phyloP scores from a whole-genome alignment of 2,329 filamentous ascomycete genomes.

The Claviceps purpurea region DNA sequence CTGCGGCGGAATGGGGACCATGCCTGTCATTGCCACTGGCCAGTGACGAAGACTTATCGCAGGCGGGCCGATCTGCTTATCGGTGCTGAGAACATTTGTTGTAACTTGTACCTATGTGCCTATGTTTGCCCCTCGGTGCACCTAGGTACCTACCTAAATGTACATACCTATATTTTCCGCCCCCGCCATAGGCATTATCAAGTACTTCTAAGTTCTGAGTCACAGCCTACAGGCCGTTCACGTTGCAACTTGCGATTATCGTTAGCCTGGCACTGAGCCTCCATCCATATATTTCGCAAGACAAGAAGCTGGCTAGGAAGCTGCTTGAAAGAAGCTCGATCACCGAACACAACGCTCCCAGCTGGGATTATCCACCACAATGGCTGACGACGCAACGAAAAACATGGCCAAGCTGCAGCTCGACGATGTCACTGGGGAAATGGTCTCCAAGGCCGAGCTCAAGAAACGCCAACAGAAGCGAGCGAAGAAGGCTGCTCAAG shows the following conservation, averaged over 20 bases:
- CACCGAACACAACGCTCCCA: not conserved
- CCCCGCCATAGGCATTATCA: not conserved
- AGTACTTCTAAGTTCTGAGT: slow-evolving; percentile 1
- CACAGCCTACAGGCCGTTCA: not conserved
- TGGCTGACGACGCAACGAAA: slow-evolving; percentile 35
- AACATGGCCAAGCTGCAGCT: slow-evolving; percentile 43
- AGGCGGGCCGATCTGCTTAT: not conserved
- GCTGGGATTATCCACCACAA: slow-evolving; percentile 13
- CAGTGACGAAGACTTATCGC: not conserved
- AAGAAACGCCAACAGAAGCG: slow-evolving; percentile 46
- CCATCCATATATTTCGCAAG: not conserved
- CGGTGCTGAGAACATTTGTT: too few relatives aligned
- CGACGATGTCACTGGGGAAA: slow-evolving; percentile 50
- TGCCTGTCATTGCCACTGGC: too few relatives aligned
- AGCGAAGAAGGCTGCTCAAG: slow-evolving; percentile 37
- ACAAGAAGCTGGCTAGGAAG: not conserved
- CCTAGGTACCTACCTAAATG: too few relatives aligned
- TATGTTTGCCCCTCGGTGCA: not conserved
- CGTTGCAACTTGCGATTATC: not conserved
- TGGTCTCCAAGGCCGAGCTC: slow-evolving; percentile 49
- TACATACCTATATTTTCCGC: too few relatives aligned
- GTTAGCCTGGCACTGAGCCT: not conserved
- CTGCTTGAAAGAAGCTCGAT: not conserved
- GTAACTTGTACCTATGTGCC: too few relatives aligned
- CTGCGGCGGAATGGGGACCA: too few relatives aligned